These are phyloP conservation scores for Canna indica DNA, from an alignment of 176 grass and related monocot species.

Conservation along the genomic window DNA sequence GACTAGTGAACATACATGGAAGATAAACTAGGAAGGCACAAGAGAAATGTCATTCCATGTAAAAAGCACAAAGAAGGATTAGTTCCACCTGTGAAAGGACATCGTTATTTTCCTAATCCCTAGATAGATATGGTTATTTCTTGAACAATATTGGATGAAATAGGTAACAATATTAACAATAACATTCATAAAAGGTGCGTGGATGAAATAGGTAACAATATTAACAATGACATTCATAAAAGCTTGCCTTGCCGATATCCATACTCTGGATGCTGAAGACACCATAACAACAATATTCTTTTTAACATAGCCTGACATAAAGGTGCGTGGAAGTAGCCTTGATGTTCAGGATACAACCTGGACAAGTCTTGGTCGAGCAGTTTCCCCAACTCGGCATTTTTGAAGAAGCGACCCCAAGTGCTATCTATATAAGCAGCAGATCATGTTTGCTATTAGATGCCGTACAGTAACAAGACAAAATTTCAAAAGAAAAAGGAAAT, in stretches of 20 bases:
- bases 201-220: too few relatives aligned
- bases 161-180: background rate
- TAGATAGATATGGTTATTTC: too few relatives aligned
- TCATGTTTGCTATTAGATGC: background rate
- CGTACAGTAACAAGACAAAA: background rate
- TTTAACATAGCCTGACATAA: slow-evolving; percentile 71
- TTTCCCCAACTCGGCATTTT: slow-evolving; percentile 79
- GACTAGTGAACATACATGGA: background rate
- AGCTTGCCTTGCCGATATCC: slow-evolving; percentile 83
- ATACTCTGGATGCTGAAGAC: slow-evolving; percentile 75
- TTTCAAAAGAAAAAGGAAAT: background rate
- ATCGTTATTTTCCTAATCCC: background rate
- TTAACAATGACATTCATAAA: background rate
- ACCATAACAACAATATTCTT: slow-evolving; percentile 85
- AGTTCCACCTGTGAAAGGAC: background rate
- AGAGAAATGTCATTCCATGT: background rate
- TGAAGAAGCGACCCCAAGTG: slow-evolving; percentile 84
- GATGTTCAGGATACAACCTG: slow-evolving; percentile 74
- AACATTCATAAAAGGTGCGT: too few relatives aligned
- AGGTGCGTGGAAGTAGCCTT: slow-evolving; percentile 76
- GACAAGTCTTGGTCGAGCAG: slow-evolving; percentile 83
- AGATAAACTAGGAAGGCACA: background rate
- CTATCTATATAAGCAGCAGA: slow-evolving; percentile 43
- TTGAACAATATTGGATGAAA: background rate
- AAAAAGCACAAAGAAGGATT: background rate